Evolutionary conservation across 2,329 filamentous ascomycete genomes (phyloP).

Genomic region (Verticillium nonalfalfae): DNA sequence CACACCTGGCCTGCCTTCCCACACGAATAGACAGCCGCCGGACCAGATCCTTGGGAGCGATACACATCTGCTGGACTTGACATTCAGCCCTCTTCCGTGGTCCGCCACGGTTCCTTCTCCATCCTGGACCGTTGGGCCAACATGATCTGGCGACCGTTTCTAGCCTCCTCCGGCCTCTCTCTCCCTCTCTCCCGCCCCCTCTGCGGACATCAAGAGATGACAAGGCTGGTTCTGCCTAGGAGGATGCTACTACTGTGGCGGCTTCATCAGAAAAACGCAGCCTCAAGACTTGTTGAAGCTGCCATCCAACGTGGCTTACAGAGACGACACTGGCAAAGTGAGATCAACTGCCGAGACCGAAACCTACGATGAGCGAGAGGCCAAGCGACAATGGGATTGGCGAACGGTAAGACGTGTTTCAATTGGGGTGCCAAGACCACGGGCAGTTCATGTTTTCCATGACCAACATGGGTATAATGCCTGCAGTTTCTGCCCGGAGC

Average conservation of each 20-base stretch:
- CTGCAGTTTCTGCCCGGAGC: neutral
- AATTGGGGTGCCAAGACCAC: neutral
- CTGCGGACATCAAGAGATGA: no score
- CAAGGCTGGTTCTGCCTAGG: no score
- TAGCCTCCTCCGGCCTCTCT: neutral
- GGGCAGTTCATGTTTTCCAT: neutral
- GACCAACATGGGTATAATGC: neutral
- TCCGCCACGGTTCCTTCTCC: neutral
- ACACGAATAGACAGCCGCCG: neutral
- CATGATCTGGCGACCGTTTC: neutral
- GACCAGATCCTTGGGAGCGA: slow-evolving; percentile 4
- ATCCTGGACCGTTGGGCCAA: neutral
- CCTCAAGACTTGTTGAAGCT: no score
- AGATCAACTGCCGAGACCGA: no score
- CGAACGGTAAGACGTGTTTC: neutral
- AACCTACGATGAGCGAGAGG: neutral
- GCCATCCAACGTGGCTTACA: no score
- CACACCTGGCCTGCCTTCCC: slow-evolving; percentile 15
- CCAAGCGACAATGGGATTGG: neutral
- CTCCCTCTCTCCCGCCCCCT: neutral
- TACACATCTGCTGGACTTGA: neutral
- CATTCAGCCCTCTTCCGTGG: neutral
- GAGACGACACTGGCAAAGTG: no score
- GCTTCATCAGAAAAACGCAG: no score
- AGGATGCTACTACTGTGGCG: no score